A percentile compares a stretch with the other conserved stretches of the same genome.
Evolutionary conservation across 2,329 filamentous ascomycete genomes (phyloP).

Genomic region (Bipolaris gigantea): DNA sequence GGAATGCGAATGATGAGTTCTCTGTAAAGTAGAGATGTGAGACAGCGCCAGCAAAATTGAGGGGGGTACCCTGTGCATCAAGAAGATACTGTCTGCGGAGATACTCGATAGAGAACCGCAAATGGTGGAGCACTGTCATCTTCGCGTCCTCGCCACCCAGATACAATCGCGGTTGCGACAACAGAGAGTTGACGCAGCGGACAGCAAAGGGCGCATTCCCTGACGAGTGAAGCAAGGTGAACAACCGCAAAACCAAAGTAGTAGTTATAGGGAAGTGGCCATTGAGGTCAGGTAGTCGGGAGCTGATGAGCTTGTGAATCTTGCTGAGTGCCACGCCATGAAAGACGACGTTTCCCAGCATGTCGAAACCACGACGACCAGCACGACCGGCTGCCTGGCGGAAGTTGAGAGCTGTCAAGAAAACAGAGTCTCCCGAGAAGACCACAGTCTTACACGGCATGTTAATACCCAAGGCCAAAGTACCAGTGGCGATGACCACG

Average conservation of each 20-base stretch:
- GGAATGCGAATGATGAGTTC: constrained; percentile 75
- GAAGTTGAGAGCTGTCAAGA: constrained; percentile 74
- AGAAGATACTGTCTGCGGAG: constrained; percentile 70
- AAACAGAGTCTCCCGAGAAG: constrained; percentile 73
- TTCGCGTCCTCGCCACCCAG: constrained; percentile 69
- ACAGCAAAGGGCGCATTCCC: constrained; percentile 64
- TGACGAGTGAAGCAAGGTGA: constrained; percentile 68
- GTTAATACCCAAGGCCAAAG: constrained; percentile 73
- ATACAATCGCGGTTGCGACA: constrained; percentile 71
- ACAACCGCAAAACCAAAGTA: constrained; percentile 69
- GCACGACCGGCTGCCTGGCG: constrained; percentile 76
- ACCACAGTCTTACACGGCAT: constrained; percentile 77
- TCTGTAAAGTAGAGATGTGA: constrained; percentile 77
- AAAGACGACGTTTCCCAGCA: constrained; percentile 81
- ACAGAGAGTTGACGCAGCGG: constrained; percentile 64
- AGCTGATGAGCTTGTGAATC: constrained; percentile 70
- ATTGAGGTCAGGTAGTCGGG: constrained; percentile 70
- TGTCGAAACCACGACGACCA: constrained; percentile 77
- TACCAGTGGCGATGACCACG: constrained; percentile 75
- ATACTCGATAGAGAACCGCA: constrained; percentile 81
- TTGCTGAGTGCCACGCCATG: constrained; percentile 64
- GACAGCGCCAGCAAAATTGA: constrained; percentile 73
- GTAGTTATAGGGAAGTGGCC: constrained; percentile 80
- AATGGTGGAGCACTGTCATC: constrained; percentile 71
- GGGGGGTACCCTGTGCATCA: constrained; percentile 60